Conservation (phyloP, 768 basidiomycete species). For the Rubroboletus pulcherrimus region DNA sequence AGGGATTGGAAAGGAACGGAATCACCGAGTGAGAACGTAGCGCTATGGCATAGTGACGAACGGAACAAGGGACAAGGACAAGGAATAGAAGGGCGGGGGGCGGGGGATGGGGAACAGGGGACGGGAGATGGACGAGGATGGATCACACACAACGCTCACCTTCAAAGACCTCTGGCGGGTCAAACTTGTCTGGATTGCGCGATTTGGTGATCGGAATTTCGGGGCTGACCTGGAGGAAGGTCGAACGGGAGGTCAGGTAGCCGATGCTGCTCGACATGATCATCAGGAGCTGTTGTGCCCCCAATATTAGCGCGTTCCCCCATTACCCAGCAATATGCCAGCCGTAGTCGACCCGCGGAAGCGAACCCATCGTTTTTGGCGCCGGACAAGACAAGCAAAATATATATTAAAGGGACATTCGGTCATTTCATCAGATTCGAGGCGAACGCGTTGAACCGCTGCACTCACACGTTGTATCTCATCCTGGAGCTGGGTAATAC, state of each 20-base stretch:
- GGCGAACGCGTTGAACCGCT: not conserved
- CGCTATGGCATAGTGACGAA: not conserved
- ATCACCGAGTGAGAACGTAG: not conserved
- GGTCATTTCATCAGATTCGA: slow-evolving; percentile 13
- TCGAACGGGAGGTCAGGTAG: slow-evolving; percentile 73
- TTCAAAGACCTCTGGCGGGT: slow-evolving; percentile 71
- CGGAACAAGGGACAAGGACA: not conserved
- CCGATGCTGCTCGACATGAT: slow-evolving; percentile 84
- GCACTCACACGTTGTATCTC: slow-evolving; percentile 75
- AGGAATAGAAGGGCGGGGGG: not conserved
- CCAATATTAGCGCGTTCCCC: too few relatives aligned
- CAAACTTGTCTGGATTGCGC: slow-evolving; percentile 67
- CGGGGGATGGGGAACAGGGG: too few relatives aligned
- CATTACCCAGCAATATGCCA: too few relatives aligned
- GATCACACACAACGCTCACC: slow-evolving; percentile 37
- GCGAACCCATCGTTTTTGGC: not conserved
- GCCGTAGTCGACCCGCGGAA: not conserved
- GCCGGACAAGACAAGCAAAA: not conserved
- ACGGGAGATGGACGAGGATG: not conserved
- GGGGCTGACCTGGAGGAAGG: slow-evolving; percentile 73
- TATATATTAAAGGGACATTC: not conserved
- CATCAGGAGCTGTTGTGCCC: slow-evolving; percentile 58
- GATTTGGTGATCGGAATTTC: slow-evolving; percentile 84
- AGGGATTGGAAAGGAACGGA: not conserved
- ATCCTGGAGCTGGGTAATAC: slow-evolving; percentile 93